phyloP scores from a whole-genome alignment of 2,329 filamentous ascomycete genomes.

The Zymoseptoria ardabiliae region DNA sequence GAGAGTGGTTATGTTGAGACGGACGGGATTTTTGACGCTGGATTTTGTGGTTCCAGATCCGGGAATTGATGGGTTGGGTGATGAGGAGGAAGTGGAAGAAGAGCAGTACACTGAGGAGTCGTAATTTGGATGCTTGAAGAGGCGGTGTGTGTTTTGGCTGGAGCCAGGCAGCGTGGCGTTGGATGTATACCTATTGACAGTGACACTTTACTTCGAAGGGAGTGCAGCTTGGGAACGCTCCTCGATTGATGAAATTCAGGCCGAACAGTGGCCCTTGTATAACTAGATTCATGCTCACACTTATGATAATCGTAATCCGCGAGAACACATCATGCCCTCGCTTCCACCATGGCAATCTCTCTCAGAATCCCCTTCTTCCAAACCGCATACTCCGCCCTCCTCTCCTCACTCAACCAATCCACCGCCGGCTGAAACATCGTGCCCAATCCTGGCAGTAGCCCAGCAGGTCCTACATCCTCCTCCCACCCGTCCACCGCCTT shows the following conservation, averaged over 20 bases:
- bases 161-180: not conserved
- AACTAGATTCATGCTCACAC: not conserved
- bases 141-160: not conserved
- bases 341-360: slow-evolving; percentile 39
- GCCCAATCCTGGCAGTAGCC: slow-evolving; percentile 40
- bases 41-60: slow-evolving; percentile 78
- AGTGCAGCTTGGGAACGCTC: not conserved
- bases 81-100: slow-evolving; percentile 17
- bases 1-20: slow-evolving; percentile 67
- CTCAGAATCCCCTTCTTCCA: slow-evolving; percentile 59
- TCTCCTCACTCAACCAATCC: slow-evolving; percentile 61
- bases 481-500: slow-evolving; percentile 11
- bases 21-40: slow-evolving; percentile 81
- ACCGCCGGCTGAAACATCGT: slow-evolving; percentile 72
- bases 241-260: not conserved
- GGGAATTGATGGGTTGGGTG: slow-evolving; percentile 46
- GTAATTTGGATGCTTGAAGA: not conserved
- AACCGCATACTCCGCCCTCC: slow-evolving; percentile 50
- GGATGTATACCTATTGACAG: not conserved
- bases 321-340: not conserved
- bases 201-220: not conserved
- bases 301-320: not conserved
- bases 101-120: slow-evolving; percentile 11
- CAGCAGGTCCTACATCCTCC: slow-evolving; percentile 22
- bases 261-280: not conserved